phyloP scores from a whole-genome alignment of 805 yeast genomes.

The Metschnikowia vanudenii region DNA sequence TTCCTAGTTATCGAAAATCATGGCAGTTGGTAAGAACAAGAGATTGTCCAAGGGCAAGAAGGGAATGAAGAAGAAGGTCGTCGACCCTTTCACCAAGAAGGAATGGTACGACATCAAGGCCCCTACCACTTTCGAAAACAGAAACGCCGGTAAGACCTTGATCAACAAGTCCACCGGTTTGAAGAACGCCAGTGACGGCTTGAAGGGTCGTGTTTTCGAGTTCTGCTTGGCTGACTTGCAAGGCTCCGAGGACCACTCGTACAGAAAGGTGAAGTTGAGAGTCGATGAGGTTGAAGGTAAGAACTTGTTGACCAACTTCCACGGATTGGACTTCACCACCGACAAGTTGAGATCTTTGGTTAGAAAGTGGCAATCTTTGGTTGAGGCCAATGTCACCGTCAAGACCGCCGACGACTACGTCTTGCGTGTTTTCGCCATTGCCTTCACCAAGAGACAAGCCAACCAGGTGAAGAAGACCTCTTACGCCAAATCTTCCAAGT shows the following conservation, averaged over 20 bases:
- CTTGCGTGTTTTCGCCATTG: constrained; percentile 94
- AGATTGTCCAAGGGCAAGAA: constrained; percentile 89
- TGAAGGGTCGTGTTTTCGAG: constrained; percentile 97
- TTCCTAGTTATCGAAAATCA: constrained; percentile 20
- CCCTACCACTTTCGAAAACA: constrained; percentile 97
- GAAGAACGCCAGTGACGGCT: constrained; percentile 95
- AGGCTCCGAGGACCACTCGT: constrained; percentile 98
- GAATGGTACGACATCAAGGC: constrained; percentile 99
- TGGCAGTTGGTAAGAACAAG: constrained; percentile 90
- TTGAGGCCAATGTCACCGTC: constrained; percentile 97
- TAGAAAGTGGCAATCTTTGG: constrained; percentile 98
- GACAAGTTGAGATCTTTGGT: constrained; percentile 97
- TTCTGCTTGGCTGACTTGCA: constrained; percentile 95
- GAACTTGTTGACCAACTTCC: constrained; percentile 98
- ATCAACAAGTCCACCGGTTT: constrained; percentile 98
- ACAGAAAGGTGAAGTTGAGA: constrained; percentile 96
- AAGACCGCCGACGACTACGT: constrained; percentile 98
- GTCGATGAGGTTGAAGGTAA: constrained; percentile 99
- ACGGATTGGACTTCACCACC: constrained; percentile 97
- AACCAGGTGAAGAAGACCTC: constrained; percentile 97
- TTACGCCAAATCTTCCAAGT: constrained; percentile 96
- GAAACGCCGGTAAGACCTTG: constrained; percentile 97
- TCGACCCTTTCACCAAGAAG: constrained; percentile 99
- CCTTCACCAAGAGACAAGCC: constrained; percentile 96
- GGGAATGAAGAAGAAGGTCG: constrained; percentile 98